These are phyloP conservation scores for Solanum medicagineum DNA, from an alignment of 257 asterid species.

Conservation along the genomic window DNA sequence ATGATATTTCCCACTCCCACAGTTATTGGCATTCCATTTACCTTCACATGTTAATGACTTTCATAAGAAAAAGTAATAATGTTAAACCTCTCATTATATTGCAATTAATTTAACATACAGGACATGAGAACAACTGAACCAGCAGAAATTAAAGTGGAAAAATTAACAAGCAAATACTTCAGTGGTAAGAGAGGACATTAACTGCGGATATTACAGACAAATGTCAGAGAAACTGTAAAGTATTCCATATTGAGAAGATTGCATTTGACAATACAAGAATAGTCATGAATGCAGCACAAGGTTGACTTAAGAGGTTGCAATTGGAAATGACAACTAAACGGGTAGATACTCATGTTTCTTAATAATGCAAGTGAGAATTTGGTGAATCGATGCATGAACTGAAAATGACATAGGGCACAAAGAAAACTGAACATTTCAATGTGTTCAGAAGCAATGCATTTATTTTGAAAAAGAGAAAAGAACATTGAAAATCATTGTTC, in stretches of 20 bases:
- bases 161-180: background rate
- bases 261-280: background rate
- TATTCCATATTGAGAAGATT: background rate
- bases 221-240: background rate
- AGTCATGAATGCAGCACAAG: background rate
- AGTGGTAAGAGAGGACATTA: background rate
- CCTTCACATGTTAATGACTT: conserved; percentile 33
- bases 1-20: conserved; percentile 77
- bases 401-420: background rate
- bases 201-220: background rate
- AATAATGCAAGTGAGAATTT: background rate
- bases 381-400: background rate
- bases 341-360: background rate
- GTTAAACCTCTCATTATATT: background rate
- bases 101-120: background rate
- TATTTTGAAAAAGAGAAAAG: background rate
- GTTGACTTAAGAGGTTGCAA: background rate
- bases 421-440: background rate
- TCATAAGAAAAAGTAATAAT: background rate
- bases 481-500: background rate
- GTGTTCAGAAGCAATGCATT: background rate
- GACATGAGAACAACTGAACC: background rate
- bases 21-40: conserved; percentile 79
- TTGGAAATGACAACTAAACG: background rate
- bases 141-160: background rate